Evolutionary conservation across 257 asterid genomes (phyloP).

Genomic region (Nemophila menziesii): DNA sequence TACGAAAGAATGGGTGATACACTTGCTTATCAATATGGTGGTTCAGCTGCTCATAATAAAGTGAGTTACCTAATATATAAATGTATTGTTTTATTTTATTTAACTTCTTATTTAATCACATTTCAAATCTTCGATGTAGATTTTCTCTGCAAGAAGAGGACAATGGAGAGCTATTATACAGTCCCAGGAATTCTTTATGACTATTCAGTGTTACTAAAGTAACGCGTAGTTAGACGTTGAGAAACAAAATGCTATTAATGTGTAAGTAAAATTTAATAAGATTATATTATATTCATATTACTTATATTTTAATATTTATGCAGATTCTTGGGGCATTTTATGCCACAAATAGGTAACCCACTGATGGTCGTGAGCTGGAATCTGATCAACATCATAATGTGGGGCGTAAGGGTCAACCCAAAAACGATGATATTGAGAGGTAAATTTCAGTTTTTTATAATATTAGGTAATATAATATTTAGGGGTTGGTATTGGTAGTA

Average conservation of each 20-base stretch:
- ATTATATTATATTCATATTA: neutral
- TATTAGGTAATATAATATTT: neutral
- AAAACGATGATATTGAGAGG: slow-evolving; percentile 41
- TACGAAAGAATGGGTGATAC: slow-evolving; percentile 99
- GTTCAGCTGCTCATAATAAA: slow-evolving; percentile 99
- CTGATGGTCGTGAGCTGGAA: slow-evolving; percentile 89
- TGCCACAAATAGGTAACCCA: slow-evolving; percentile 67
- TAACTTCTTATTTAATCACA: no score
- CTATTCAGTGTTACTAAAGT: slow-evolving; percentile 87
- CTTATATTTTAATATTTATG: slow-evolving; percentile 7
- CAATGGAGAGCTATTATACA: slow-evolving; percentile 96
- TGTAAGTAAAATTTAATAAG: slow-evolving; percentile 37
- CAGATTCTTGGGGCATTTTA: slow-evolving; percentile 90
- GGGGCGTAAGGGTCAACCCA: slow-evolving; percentile 44
- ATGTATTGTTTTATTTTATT: neutral
- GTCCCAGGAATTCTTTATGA: slow-evolving; percentile 91
- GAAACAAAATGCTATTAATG: slow-evolving; percentile 85
- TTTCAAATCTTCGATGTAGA: slow-evolving; percentile 24
- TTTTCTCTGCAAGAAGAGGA: slow-evolving; percentile 87
- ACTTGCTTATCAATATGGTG: slow-evolving; percentile 98
- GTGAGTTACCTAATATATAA: slow-evolving; percentile 22
- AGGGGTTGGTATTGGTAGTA: no score
- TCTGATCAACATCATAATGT: slow-evolving; percentile 49
- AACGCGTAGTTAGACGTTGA: slow-evolving; percentile 87
- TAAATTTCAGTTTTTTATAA: slow-evolving; percentile 9